A percentile compares a stretch with the other conserved stretches of the same genome.
phyloP scores from a whole-genome alignment of 225 moss, liverwort and hornwort species.

The Anthoceros angustus region DNA sequence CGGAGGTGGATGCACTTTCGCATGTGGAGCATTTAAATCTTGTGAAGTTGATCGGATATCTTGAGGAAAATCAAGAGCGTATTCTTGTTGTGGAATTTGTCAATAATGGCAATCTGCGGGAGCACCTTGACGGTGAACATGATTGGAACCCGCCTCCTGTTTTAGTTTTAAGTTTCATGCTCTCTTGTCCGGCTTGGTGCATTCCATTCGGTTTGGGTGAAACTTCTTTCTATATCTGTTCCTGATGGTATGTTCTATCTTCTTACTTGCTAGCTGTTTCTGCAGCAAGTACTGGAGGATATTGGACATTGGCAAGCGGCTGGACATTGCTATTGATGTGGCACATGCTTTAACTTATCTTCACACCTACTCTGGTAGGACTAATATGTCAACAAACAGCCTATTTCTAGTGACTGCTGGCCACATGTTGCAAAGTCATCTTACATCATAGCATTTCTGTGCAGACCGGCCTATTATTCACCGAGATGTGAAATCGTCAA shows the following conservation, averaged over 20 bases:
- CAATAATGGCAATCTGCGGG: constrained; percentile 63
- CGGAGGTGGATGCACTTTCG: constrained; percentile 54
- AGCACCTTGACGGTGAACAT: constrained; percentile 58
- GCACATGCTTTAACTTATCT: constrained; percentile 19
- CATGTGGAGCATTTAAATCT: constrained; percentile 73
- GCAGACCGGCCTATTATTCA: constrained; percentile 47
- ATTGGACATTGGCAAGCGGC: constrained; percentile 17
- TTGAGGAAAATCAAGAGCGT: constrained; percentile 58
- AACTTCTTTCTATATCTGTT: neutral
- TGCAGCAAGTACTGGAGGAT: constrained; percentile 10
- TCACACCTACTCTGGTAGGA: constrained; percentile 5
- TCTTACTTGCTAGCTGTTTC: neutral
- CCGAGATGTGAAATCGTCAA: constrained; percentile 43
- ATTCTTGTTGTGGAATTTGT: constrained; percentile 70
- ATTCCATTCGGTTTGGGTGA: neutral
- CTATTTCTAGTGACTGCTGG: neutral
- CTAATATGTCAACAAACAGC: neutral
- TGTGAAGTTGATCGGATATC: constrained; percentile 54
- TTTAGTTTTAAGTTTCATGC: neutral
- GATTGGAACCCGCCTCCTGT: neutral
- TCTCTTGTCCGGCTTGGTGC: neutral
- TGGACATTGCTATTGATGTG: constrained; percentile 23
- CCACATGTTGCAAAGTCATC: neutral
- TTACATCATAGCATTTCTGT: neutral
- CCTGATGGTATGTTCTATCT: neutral